Base-by-base conservation (phyloP, 805 yeast species). In the Brettanomyces anomalus region DNA sequence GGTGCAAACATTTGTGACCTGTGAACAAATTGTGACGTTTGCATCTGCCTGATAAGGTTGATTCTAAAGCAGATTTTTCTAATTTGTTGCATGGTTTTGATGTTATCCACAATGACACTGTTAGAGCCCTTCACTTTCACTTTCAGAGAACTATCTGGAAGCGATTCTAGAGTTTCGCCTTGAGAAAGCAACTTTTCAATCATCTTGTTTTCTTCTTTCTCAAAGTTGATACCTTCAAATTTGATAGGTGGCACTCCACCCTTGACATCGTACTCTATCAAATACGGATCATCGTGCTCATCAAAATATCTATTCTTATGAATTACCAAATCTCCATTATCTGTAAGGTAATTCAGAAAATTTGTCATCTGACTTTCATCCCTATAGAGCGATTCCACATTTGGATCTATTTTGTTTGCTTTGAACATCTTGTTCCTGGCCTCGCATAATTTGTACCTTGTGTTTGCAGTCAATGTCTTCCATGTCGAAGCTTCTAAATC, bases 21-120 rank as follows among this genome's bases (percentile, higher is more conserved):
- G 55, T 83, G 90, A 40, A 83, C 66, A 59, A 78, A 79, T 46
- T 78, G 81, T 40, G 82, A 85, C 16, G 83, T 83, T 62, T 93
- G 97, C 82, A 93, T 82, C 56, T 89, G 89, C 50, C 96, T 71
- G 45, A 93, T 85, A 39, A 88, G 66, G 4, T 90, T 80, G 17
- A 93, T 85, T 59, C 89, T 89, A 64, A 87, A 85, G 58, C 97
- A 89, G 4, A 86, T 71, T 49, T 81, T 84, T 45, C 98, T 69
- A 31, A 93, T 84, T 51, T 87, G 87, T 64, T 90, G 97, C 71
- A 93, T 85, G 49, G 82, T 75, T 1, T 70, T 65, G 36, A 93
- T 79, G 52, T 89, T 93, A 17, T 72, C 71, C 51, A 75, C 70
- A 43, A 85, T 65, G 7, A 77, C 65, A 14, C 72, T 69, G 44